These are phyloP conservation scores for Tuctoria greenei DNA, from an alignment of 176 grass and related monocot species.

Conservation along the genomic window DNA sequence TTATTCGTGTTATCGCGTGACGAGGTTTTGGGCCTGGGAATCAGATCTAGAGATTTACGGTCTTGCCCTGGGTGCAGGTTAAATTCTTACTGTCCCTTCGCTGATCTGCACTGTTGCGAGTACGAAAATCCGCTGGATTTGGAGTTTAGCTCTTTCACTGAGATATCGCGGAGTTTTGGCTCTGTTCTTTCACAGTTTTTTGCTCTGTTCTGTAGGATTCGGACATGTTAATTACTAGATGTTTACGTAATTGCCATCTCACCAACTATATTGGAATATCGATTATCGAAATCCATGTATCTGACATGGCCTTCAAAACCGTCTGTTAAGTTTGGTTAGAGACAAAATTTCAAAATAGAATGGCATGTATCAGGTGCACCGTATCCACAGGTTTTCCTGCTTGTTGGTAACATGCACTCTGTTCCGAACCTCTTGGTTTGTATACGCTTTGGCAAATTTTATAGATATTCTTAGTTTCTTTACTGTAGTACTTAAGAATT, in stretches of 20 bases:
- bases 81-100: not conserved
- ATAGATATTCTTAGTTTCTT: not conserved
- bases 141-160: not conserved
- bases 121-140: conserved; percentile 26
- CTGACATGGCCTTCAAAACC: not conserved
- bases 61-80: not conserved
- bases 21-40: not conserved
- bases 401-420: not conserved
- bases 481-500: not conserved
- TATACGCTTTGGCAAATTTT: not conserved
- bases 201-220: not conserved
- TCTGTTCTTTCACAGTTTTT: not conserved
- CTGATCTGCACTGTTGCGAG: not conserved
- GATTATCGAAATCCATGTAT: not conserved
- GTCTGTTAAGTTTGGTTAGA: not conserved
- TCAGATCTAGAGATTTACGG: conserved; percentile 27
- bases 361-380: not conserved
- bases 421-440: not conserved
- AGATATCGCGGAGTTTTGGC: not conserved
- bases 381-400: not conserved
- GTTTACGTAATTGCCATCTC: conserved; percentile 13
- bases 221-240: not conserved
- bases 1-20: not conserved
- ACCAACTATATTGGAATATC: not conserved
- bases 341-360: not conserved